Base-by-base conservation (phyloP, 768 basidiomycete genomes). In the Pleurotus citrinopileatus region DNA sequence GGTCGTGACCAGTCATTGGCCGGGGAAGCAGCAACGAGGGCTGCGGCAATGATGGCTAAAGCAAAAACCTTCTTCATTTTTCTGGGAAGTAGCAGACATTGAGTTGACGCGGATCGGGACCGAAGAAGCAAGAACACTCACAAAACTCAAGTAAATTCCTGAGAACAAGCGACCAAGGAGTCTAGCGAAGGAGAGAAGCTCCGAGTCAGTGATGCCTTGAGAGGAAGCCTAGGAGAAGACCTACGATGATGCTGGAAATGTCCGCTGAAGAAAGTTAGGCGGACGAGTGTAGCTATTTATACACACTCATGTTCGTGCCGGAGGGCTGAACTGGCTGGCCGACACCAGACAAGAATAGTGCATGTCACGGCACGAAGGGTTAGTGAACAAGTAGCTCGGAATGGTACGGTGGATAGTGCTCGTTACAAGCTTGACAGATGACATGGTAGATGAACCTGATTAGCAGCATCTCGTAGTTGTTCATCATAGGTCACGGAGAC, bases 211-310 rank as follows among this genome's bases (percentile, higher is more conserved):
- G 20, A 9, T 44, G 10, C 9, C 19, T 17, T 17, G 17, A 12
- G 26, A 44, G 43, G 43, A 27, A n/a, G n/a, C n/a, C n/a, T n/a
- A n/a, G 43, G 12, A 27, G 8, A 37, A 26, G 13, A 51, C 48
- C 27, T 23, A 51, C 48, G 48, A 50, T 50, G 34, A 51, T 51
- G 48, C 48, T 51, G 48, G 48, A 51, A 23, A 36, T 13, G 48
- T 51, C 48, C 48, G 48, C 48, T 51, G 48, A 51, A 38, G 48
- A 36, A 51, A 20, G 29, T n/a, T 22, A 15, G 34, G 48, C 15
- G 48, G 10, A 36, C n/a, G 13, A 34, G 22, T 13, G 37, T 6
- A 34, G 22, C 48, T 51, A 51, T 51, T 51, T 51, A 51, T 51
- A 51, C 32, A 19, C 15, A 26, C 25, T 17, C 15, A 12, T 13